Conservation (phyloP, 148 eudicot genomes). For the Rheum nobile region DNA sequence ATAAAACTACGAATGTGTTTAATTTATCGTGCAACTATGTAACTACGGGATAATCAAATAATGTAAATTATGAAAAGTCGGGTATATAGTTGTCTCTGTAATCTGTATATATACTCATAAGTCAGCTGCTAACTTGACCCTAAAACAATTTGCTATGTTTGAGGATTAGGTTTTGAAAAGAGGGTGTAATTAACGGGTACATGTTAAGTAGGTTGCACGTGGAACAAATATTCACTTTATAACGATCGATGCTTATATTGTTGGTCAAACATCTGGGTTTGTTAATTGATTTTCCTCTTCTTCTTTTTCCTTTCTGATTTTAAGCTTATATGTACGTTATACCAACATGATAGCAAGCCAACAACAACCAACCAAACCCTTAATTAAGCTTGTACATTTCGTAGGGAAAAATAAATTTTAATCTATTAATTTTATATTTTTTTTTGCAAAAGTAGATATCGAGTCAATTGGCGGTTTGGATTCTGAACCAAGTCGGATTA, state of each 20-base stretch:
- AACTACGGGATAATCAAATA: too few species aligned
- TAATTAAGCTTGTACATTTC: background rate
- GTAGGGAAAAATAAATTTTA: background rate
- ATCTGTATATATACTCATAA: background rate
- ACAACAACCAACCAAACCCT: slow-evolving; percentile 7
- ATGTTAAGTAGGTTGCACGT: slow-evolving; percentile 1
- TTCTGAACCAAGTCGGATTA: background rate
- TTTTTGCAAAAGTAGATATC: background rate
- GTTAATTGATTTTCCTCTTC: background rate
- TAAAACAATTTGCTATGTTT: background rate
- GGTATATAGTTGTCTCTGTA: background rate
- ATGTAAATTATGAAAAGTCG: too few species aligned
- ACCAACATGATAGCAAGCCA: slow-evolving; percentile 10
- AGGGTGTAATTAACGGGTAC: background rate
- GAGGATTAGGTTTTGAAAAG: background rate
- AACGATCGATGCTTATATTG: slow-evolving; percentile 7
- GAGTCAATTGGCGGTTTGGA: slow-evolving; percentile 1
- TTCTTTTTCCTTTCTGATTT: background rate
- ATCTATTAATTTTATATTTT: background rate
- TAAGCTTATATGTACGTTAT: background rate
- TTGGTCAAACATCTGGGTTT: slow-evolving; percentile 7
- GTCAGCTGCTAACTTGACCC: background rate
- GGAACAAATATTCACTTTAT: slow-evolving; percentile 1
- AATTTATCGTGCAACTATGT: too few species aligned
- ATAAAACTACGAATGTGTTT: too few species aligned